Base-by-base conservation (phyloP, 192 early-diverging fungal genomes). In the Radiomyces spectabilis region DNA sequence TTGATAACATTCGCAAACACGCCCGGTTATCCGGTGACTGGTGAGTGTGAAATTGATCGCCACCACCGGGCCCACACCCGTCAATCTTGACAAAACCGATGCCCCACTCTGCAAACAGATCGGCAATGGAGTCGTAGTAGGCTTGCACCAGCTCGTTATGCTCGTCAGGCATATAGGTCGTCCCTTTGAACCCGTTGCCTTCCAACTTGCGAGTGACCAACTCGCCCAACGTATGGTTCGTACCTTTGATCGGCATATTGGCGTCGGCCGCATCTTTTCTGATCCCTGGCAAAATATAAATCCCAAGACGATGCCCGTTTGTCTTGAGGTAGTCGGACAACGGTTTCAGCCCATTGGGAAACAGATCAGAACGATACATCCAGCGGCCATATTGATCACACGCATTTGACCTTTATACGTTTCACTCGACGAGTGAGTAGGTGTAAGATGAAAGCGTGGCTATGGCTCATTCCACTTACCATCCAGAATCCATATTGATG, bases 401-500 rank as follows among this genome's bases (percentile, higher is more conserved):
- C 13, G 16, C 40, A 35, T 58, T 41, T 16, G 27, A 55, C 57
- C 57, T 59, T n/a, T n/a, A n/a, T n/a, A n/a, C 25, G 21, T 21
- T 12, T 24, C 30, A 49, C 15, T 25, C n/a, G n/a, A 53, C 29
- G 5, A 27, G 16, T 53, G 26, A 35, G 12, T 2, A 48, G 19
- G 8, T 25, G n/a, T n/a, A n/a, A n/a, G n/a, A n/a, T n/a, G n/a
- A n/a, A n/a, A n/a, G n/a, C n/a, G n/a, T n/a, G n/a, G n/a, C n/a
- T n/a, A n/a, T n/a, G n/a, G n/a, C n/a, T n/a, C n/a, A n/a, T n/a
- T n/a, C n/a, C n/a, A n/a, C n/a, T n/a, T 51, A 45, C 64, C 64
- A 66, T 51, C 64, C 64, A 25, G 64, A 66, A 47, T 66, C 64
- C 25, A 66, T 8, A 32, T 66, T 66, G 26, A 66, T 66, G 24